A percentile compares a stretch with the other conserved stretches of the same genome.
phyloP scores from a whole-genome alignment of 306 rosid genomes.

The Corylus heterophylla region DNA sequence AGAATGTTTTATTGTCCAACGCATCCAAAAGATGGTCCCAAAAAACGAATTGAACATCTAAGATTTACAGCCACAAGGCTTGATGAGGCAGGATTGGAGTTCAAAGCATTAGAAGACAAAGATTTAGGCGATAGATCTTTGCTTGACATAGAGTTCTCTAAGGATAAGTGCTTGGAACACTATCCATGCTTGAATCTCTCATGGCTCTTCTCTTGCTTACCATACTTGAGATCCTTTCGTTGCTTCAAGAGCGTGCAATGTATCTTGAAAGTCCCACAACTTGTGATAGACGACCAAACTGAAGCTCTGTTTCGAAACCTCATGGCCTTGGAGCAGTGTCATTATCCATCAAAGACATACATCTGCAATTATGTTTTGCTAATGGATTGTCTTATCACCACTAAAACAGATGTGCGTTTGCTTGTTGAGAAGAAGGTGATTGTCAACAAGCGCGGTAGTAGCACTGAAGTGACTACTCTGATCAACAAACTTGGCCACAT shows the following conservation, averaged over 20 bases:
- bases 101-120: not conserved
- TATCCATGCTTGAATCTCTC: not conserved
- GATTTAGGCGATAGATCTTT: not conserved
- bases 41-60: not conserved
- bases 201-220: not conserved
- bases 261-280: constrained; percentile 3
- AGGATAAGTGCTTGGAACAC: not conserved
- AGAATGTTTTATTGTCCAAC: not conserved
- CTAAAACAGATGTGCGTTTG: too few species aligned
- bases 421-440: too few species aligned
- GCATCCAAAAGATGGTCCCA: fast-evolving
- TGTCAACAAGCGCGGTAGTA: too few species aligned
- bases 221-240: not conserved
- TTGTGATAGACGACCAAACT: not conserved
- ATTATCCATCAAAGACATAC: too few species aligned
- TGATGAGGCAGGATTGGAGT: constrained; percentile 12
- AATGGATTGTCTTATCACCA: too few species aligned
- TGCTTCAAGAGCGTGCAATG: not conserved
- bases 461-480: too few species aligned
- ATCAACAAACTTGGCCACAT: too few species aligned
- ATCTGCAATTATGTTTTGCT: too few species aligned
- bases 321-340: too few species aligned
- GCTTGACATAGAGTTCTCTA: not conserved
- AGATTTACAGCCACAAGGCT: constrained; percentile 1
- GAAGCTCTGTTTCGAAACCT: constrained; percentile 6